Evolutionary conservation across 2,329 filamentous ascomycete genomes (phyloP), one percentile per base, ranked within the genome.

Genomic region (Talaromyces sp.): DNA sequence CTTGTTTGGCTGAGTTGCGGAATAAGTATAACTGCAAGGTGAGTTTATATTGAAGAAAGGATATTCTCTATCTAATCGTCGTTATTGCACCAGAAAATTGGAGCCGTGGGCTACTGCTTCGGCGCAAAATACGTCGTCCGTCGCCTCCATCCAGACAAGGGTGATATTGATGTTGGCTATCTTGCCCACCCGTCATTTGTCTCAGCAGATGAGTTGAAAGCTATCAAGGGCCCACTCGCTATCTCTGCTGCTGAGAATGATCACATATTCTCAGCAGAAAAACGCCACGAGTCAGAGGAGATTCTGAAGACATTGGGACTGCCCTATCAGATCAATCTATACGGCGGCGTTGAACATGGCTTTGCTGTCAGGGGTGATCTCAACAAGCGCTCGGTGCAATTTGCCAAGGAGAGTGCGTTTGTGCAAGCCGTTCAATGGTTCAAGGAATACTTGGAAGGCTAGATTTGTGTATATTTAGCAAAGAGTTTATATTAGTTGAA

Each of bases 401-500:
- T 81, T 65, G 85, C 87, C 21, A 90, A 88, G 79, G 87, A 92
- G 73, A 82, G 85, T 71, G 88, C 89, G 2, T 91, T 91, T 68
- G 64, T 80, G 60, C 89, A 91, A n/a, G n/a, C n/a, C n/a, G n/a
- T n/a, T n/a, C n/a, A n/a, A 52, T 92, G 89, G 89, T 89, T 92
- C 61, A n/a, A n/a, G n/a, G n/a, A n/a, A n/a, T n/a, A n/a, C n/a
- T n/a, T n/a, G n/a, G n/a, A n/a, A n/a, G n/a, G n/a, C n/a, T n/a
- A n/a, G n/a, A n/a, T n/a, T n/a, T n/a, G n/a, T n/a, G n/a, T n/a
- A n/a, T n/a, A n/a, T n/a, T n/a, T n/a, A n/a, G n/a, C n/a, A n/a
- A n/a, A n/a, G n/a, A n/a, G n/a, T n/a, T n/a, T n/a, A n/a, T n/a
- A n/a, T n/a, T n/a, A n/a, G n/a, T n/a, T n/a, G n/a, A n/a, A n/a